A percentile compares a stretch with the other conserved stretches of the same genome.
These are phyloP conservation scores for Cicer cuneatum DNA, from an alignment of 306 rosid genomes.

Conservation along the genomic window DNA sequence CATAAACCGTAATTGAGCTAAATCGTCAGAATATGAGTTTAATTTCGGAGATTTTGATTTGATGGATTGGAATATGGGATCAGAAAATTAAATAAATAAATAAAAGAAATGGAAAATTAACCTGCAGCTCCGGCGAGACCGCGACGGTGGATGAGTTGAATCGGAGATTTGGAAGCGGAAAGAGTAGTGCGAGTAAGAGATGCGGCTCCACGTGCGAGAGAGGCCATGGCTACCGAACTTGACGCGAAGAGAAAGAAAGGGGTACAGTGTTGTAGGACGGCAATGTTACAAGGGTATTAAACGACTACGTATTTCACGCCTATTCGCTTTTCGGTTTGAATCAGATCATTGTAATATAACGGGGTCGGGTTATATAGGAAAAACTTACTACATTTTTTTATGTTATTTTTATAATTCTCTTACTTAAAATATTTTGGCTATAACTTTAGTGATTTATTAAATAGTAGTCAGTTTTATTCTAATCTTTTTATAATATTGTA, in stretches of 20 bases:
- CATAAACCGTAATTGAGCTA: not conserved
- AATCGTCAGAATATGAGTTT: not conserved
- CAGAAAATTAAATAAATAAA: slow-evolving; percentile 32
- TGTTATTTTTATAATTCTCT: too few relatives aligned
- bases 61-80: slow-evolving; percentile 36
- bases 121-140: slow-evolving; percentile 91
- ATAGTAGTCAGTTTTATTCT: too few relatives aligned
- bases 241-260: not conserved
- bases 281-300: not conserved
- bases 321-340: not conserved
- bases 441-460: too few relatives aligned
- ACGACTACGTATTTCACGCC: slow-evolving; percentile 26
- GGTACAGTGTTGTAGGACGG: not conserved
- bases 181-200: slow-evolving; percentile 57
- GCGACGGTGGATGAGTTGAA: slow-evolving; percentile 72
- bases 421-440: too few relatives aligned
- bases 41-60: slow-evolving; percentile 29
- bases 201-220: slow-evolving; percentile 76
- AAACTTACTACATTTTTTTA: too few relatives aligned
- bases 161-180: slow-evolving; percentile 55
- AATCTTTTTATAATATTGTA: too few relatives aligned
- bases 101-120: slow-evolving; percentile 36
- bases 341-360: too few relatives aligned
- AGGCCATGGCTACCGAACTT: slow-evolving; percentile 67
- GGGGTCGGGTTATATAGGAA: too few relatives aligned